Percentiles rank a stretch among this genome's conserved stretches.
Conservation (phyloP, 805 yeast species). For the Yamadazyma sp. region DNA sequence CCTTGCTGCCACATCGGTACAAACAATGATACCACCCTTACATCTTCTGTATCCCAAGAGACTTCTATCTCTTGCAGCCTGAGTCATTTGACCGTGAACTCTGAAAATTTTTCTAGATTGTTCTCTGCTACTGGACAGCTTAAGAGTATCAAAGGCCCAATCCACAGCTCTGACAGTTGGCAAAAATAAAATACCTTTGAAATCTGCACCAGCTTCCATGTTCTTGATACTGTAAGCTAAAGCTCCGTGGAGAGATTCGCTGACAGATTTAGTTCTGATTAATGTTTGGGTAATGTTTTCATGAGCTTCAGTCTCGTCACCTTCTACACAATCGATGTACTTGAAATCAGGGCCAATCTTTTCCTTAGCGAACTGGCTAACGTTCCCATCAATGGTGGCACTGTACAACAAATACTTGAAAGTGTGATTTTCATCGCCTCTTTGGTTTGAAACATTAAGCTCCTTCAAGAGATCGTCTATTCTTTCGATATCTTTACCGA, state of each 20-base stretch:
- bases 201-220: constrained; percentile 36
- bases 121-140: background rate
- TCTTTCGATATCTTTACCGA: constrained; percentile 60
- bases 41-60: constrained; percentile 51
- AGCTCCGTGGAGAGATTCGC: constrained; percentile 61
- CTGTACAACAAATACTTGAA: constrained; percentile 77
- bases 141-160: constrained; percentile 41
- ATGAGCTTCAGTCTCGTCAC: constrained; percentile 70
- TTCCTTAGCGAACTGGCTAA: constrained; percentile 60
- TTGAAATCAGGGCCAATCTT: constrained; percentile 55
- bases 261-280: constrained; percentile 52
- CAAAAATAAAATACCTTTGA: constrained; percentile 80
- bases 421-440: constrained; percentile 22
- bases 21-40: constrained; percentile 60
- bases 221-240: constrained; percentile 42
- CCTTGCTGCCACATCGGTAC: constrained; percentile 94
- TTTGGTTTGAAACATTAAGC: constrained; percentile 18
- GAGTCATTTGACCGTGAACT: constrained; percentile 75
- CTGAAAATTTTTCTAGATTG: constrained; percentile 17
- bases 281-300: constrained; percentile 73
- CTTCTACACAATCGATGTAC: constrained; percentile 72
- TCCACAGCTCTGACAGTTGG: constrained; percentile 75
- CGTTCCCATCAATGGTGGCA: constrained; percentile 79
- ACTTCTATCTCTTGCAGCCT: constrained; percentile 61
- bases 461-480: constrained; percentile 52